Evolutionary conservation across 208 protist genomes (phyloP).

Genomic region (Leishmania aethiopica): DNA sequence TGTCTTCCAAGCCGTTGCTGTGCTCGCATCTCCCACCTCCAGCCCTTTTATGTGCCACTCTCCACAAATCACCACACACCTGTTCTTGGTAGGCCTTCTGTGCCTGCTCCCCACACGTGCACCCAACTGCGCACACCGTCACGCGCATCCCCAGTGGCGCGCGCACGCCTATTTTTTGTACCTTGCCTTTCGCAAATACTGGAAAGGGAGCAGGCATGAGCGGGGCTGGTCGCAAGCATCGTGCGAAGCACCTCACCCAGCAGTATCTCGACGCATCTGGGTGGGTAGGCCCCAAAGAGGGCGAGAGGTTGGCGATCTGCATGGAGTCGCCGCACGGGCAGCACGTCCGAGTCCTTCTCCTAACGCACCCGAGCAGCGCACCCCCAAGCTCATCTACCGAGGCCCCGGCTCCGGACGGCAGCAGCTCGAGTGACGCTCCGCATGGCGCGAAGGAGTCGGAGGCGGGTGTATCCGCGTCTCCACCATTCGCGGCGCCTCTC

Average conservation of each 20-base stretch:
- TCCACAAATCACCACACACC: not conserved
- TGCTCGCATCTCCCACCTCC: not conserved
- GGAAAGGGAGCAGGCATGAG: conserved; percentile 49
- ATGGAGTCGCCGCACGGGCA: conserved; percentile 70
- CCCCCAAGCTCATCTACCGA: not conserved
- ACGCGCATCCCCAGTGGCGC: not conserved
- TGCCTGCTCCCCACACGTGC: not conserved
- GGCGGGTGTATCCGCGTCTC: not conserved
- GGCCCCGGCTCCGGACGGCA: not conserved
- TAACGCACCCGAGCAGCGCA: not conserved
- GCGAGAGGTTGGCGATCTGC: conserved; percentile 70
- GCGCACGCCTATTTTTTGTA: not conserved
- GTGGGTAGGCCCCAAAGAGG: conserved; percentile 55
- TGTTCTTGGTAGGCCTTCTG: not conserved
- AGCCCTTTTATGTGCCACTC: not conserved
- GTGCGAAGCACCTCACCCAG: conserved; percentile 82
- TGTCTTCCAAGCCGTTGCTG: not conserved
- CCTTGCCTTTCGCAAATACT: not conserved
- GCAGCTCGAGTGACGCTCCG: not conserved
- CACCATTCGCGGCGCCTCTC: not conserved
- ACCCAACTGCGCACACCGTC: not conserved
- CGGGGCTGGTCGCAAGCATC: conserved; percentile 78
- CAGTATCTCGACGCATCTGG: conserved; percentile 66
- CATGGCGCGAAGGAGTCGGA: not conserved
- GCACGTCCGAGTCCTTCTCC: conserved; percentile 68